These are phyloP conservation scores for Collariella sp. DNA, from an alignment of 495 filamentous ascomycete species.

Conservation along the genomic window DNA sequence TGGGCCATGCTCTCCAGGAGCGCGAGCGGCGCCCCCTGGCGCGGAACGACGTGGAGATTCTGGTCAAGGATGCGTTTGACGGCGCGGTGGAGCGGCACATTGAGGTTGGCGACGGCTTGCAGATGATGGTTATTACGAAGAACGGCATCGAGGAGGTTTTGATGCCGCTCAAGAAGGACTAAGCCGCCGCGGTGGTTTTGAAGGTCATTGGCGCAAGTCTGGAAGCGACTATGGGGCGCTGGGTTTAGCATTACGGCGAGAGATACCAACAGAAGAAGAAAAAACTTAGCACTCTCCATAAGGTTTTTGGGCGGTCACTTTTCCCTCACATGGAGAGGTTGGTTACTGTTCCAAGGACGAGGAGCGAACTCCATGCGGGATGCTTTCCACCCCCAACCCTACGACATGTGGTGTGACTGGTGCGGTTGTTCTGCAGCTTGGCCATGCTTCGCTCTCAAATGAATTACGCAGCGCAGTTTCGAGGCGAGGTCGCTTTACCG, in stretches of 20 bases:
- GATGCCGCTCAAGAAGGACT: conserved; percentile 80
- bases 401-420: too few relatives aligned
- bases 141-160: conserved; percentile 82
- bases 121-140: conserved; percentile 86
- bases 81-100: conserved; percentile 98
- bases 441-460: too few relatives aligned
- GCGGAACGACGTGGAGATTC: conserved; percentile 62
- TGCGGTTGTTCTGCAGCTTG: too few relatives aligned
- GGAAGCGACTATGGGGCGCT: background rate
- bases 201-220: too few relatives aligned
- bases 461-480: too few relatives aligned
- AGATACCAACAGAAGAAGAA: background rate
- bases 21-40: conserved; percentile 57
- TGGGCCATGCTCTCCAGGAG: conserved; percentile 69
- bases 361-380: too few relatives aligned
- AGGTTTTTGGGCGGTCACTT: too few relatives aligned
- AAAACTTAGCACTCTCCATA: too few relatives aligned
- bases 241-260: background rate
- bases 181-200: background rate
- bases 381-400: too few relatives aligned
- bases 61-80: conserved; percentile 96
- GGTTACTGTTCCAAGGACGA: too few relatives aligned
- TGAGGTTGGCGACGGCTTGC: conserved; percentile 92
- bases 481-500: too few relatives aligned
- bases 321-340: too few relatives aligned